These are phyloP conservation scores for Arthrobotrys conoides DNA, from an alignment of 2,329 filamentous ascomycete species.

Conservation along the genomic window DNA sequence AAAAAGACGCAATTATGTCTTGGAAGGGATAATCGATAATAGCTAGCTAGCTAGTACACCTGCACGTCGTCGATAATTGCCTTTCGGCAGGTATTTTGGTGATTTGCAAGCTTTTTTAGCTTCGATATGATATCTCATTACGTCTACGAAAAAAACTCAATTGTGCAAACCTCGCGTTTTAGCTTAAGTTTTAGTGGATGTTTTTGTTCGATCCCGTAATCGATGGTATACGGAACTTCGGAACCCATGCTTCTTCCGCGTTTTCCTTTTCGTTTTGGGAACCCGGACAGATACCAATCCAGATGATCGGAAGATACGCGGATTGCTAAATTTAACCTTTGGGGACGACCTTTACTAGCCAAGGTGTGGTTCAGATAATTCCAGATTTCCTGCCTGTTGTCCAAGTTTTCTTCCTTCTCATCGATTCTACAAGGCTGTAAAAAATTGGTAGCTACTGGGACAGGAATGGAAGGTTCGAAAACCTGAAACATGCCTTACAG, in stretches of 20 bases:
- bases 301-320: constrained; percentile 26
- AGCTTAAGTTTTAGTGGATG: constrained; percentile 11
- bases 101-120: not conserved
- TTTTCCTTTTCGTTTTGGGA: constrained; percentile 6
- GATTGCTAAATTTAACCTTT: constrained; percentile 42
- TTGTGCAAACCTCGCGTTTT: constrained; percentile 5
- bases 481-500: constrained; percentile 39
- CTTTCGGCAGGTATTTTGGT: not conserved
- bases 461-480: constrained; percentile 33
- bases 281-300: not conserved
- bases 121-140: not conserved
- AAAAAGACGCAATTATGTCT: not conserved
- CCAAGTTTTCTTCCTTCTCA: too few species aligned
- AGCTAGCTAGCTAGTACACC: not conserved
- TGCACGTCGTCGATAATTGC: not conserved
- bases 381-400: constrained; percentile 1
- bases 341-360: too few species aligned
- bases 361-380: not conserved
- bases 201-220: not conserved
- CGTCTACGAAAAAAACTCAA: constrained; percentile 4
- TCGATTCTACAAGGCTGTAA: constrained; percentile 46
- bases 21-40: constrained; percentile 7
- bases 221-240: constrained; percentile 10
- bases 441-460: not conserved
- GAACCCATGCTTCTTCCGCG: constrained; percentile 25